phyloP scores from a whole-genome alignment of 345 rosid species.

The Jatropha curcas region DNA sequence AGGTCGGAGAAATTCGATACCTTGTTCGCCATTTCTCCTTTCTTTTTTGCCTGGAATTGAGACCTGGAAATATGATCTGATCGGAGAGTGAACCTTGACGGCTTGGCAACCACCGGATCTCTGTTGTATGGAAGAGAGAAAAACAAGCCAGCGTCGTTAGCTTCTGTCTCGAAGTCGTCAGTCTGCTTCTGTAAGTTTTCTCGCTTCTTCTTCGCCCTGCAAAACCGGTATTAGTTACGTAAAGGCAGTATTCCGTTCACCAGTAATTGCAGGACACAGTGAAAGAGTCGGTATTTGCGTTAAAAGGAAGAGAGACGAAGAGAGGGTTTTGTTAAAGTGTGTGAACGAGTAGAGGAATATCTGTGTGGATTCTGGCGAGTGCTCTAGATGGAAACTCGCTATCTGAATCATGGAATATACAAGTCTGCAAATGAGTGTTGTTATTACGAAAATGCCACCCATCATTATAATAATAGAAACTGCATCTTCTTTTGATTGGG shows the following conservation, averaged over 20 bases:
- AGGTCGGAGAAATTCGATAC: conserved; percentile 79
- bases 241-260: not conserved
- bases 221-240: not conserved
- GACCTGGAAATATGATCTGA: conserved; percentile 41
- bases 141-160: conserved; percentile 53
- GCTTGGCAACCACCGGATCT: conserved; percentile 26
- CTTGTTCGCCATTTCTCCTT: conserved; percentile 63
- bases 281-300: not conserved
- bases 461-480: not conserved
- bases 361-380: not conserved
- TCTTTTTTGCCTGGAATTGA: conserved; percentile 39
- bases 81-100: conserved; percentile 36
- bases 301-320: not conserved
- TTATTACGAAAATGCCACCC: not conserved
- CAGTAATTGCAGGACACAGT: not conserved
- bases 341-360: not conserved
- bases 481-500: too few relatives aligned
- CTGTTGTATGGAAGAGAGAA: conserved; percentile 47
- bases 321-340: not conserved
- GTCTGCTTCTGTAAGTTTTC: conserved; percentile 23
- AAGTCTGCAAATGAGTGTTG: not conserved
- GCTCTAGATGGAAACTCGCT: not conserved
- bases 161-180: conserved; percentile 41
- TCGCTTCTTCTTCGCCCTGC: conserved; percentile 57
- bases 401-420: conserved; percentile 4